These are phyloP conservation scores for Deinandra increscens DNA, from an alignment of 129 eudicot genomes.

Conservation along the genomic window DNA sequence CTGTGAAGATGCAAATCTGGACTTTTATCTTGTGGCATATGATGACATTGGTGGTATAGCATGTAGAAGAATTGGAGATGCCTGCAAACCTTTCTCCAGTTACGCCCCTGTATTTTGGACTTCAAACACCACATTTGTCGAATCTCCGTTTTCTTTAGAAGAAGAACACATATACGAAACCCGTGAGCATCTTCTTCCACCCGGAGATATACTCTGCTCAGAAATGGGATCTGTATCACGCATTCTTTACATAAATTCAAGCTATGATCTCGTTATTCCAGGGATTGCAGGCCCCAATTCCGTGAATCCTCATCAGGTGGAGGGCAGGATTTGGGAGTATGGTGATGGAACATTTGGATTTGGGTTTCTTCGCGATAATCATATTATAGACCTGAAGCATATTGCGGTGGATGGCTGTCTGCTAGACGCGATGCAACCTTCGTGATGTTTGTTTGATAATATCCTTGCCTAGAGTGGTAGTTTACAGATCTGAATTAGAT, in stretches of 20 bases:
- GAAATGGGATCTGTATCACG: conserved; percentile 47
- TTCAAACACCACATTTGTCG: conserved; percentile 53
- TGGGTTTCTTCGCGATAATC: conserved; percentile 78
- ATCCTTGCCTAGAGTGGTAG: conserved; percentile 25
- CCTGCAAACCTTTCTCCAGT: conserved; percentile 52
- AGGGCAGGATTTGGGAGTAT: conserved; percentile 94
- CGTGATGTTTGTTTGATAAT: conserved; percentile 34
- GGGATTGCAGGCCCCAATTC: conserved; percentile 46
- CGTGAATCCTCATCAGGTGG: conserved; percentile 59
- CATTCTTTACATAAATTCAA: conserved; percentile 72
- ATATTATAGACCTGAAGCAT: conserved; percentile 76
- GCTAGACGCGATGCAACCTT: conserved; percentile 47
- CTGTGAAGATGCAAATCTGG: conserved; percentile 71
- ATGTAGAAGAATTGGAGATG: conserved; percentile 79
- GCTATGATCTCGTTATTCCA: conserved; percentile 82
- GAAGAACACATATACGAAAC: conserved; percentile 60
- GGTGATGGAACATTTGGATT: conserved; percentile 86
- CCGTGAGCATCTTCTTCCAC: conserved; percentile 67
- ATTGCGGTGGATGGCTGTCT: conserved; percentile 56
- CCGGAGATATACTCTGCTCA: conserved; percentile 25
- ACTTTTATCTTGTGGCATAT: conserved; percentile 68
- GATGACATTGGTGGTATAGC: conserved; percentile 87
- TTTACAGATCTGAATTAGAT: conserved; percentile 14
- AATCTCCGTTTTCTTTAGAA: conserved; percentile 65
- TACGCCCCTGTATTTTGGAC: conserved; percentile 86